Percentiles rank a stretch among this genome's conserved stretches.
Evolutionary conservation across 164 flowering plant genomes (phyloP).

Genomic region (Brasenia schreberi): DNA sequence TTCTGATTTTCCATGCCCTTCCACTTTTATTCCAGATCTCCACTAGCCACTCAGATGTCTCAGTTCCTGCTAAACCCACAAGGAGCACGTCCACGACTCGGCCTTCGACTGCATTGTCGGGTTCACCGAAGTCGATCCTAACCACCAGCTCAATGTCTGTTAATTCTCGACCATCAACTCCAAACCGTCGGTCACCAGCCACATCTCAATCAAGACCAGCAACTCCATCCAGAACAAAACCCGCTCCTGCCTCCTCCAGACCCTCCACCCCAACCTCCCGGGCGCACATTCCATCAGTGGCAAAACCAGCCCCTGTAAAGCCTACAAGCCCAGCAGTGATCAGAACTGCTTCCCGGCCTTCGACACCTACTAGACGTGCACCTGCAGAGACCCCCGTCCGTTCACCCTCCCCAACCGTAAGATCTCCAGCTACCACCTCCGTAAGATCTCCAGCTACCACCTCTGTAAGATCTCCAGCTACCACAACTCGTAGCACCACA

Average conservation of each 20-base stretch:
- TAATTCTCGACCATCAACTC: conserved; percentile 79
- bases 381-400: not conserved
- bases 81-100: conserved; percentile 92
- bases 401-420: not conserved
- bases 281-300: conserved; percentile 29
- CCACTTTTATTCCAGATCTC: conserved; percentile 51
- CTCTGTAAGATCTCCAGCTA: conserved; percentile 30
- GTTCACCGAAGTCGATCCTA: conserved; percentile 43
- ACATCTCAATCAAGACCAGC: conserved; percentile 52
- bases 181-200: conserved; percentile 37
- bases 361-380: conserved; percentile 10
- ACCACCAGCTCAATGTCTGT: conserved; percentile 90
- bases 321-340: conserved; percentile 15
- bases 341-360: conserved; percentile 59
- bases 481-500: conserved; percentile 42
- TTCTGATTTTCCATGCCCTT: not conserved
- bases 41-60: conserved; percentile 53
- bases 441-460: conserved; percentile 23
- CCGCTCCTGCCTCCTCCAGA: conserved; percentile 38
- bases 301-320: conserved; percentile 21
- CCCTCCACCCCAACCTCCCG: conserved; percentile 84
- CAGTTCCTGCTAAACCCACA: conserved; percentile 37
- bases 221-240: conserved; percentile 68
- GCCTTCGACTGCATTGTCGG: conserved; percentile 38
- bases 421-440: conserved; percentile 20